These are phyloP conservation scores for Phytopythium mirpurense DNA, from an alignment of 352 stramenopile species.

Conservation along the genomic window DNA sequence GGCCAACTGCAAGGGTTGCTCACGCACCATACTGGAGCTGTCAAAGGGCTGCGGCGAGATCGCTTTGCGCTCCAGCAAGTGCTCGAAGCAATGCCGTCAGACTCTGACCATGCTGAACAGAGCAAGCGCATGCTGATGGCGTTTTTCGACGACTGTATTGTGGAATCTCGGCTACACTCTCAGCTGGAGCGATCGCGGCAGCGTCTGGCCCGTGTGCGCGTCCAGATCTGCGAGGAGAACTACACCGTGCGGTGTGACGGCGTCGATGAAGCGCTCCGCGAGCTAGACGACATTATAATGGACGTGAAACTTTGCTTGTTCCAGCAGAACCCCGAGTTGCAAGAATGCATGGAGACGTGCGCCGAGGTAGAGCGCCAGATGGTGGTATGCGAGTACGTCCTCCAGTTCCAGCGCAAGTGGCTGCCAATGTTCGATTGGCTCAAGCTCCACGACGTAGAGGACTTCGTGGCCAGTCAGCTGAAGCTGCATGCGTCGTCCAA, in stretches of 20 bases:
- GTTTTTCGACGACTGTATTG: slow-evolving; percentile 46
- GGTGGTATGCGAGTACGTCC: slow-evolving; percentile 28
- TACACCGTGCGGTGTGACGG: slow-evolving; percentile 33
- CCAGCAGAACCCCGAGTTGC: slow-evolving; percentile 34
- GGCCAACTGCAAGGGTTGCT: background rate
- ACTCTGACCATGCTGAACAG: no score
- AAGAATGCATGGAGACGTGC: slow-evolving; percentile 20
- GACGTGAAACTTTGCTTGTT: slow-evolving; percentile 36
- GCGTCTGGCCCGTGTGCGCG: slow-evolving; percentile 20
- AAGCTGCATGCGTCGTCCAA: background rate
- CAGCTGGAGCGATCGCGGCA: slow-evolving; percentile 30
- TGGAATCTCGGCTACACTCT: slow-evolving; percentile 38
- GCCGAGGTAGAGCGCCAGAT: slow-evolving; percentile 27
- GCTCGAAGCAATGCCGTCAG: background rate
- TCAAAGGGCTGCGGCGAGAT: background rate
- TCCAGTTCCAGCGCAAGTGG: slow-evolving; percentile 42
- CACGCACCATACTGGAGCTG: background rate
- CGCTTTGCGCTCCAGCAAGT: background rate
- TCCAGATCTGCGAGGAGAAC: slow-evolving; percentile 31
- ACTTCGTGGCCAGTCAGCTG: slow-evolving; percentile 29
- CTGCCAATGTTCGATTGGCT: slow-evolving; percentile 34
- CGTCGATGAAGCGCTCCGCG: slow-evolving; percentile 18
- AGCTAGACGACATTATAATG: slow-evolving; percentile 28
- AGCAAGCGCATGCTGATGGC: slow-evolving; percentile 4
- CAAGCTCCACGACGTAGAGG: slow-evolving; percentile 53